A percentile compares a stretch with the other conserved stretches of the same genome.
phyloP scores from a whole-genome alignment of 2,329 filamentous ascomycete species.

The Reticulascus tulasneorum region DNA sequence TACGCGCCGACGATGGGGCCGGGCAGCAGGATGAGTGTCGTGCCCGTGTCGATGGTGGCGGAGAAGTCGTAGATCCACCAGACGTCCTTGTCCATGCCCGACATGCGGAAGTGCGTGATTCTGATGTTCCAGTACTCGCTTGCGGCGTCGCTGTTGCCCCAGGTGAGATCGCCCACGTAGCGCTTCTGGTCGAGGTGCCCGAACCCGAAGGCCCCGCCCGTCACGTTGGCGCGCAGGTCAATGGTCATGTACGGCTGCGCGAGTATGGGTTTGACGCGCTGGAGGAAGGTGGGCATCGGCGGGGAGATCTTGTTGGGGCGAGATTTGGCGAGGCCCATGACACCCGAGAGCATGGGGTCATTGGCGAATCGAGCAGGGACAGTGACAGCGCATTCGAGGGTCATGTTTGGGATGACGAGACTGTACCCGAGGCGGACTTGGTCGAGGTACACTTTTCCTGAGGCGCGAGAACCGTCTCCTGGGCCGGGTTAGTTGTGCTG shows the following conservation, averaged over 20 bases:
- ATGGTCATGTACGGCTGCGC: slow-evolving; percentile 41
- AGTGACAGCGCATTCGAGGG: slow-evolving; percentile 44
- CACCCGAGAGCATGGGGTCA: slow-evolving; percentile 40
- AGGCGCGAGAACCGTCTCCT: slow-evolving; percentile 41
- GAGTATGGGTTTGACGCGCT: slow-evolving; percentile 37
- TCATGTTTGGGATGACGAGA: slow-evolving; percentile 33
- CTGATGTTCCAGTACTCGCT: slow-evolving; percentile 11
- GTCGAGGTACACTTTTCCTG: slow-evolving; percentile 48
- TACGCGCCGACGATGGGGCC: slow-evolving; percentile 54
- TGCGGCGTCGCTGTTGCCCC: slow-evolving; percentile 29
- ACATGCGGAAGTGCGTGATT: slow-evolving; percentile 12
- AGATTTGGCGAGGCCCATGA: slow-evolving; percentile 48
- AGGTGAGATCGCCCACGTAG: slow-evolving; percentile 37
- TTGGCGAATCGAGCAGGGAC: slow-evolving; percentile 40
- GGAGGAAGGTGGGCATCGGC: slow-evolving; percentile 38
- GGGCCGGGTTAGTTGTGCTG: neutral
- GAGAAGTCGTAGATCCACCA: too few relatives aligned
- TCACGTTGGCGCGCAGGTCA: slow-evolving; percentile 31
- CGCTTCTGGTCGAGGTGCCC: slow-evolving; percentile 40
- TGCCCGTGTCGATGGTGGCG: slow-evolving; percentile 67
- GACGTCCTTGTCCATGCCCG: slow-evolving; percentile 32
- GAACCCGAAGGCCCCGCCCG: slow-evolving; percentile 32
- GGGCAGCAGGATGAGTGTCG: slow-evolving; percentile 60
- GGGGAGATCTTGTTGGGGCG: slow-evolving; percentile 41
- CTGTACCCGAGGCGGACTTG: slow-evolving; percentile 37